Evolutionary conservation across 2,329 filamentous ascomycete genomes (phyloP), one percentile per base, ranked within the genome.

Genomic region (Stemphylium vesicarium): DNA sequence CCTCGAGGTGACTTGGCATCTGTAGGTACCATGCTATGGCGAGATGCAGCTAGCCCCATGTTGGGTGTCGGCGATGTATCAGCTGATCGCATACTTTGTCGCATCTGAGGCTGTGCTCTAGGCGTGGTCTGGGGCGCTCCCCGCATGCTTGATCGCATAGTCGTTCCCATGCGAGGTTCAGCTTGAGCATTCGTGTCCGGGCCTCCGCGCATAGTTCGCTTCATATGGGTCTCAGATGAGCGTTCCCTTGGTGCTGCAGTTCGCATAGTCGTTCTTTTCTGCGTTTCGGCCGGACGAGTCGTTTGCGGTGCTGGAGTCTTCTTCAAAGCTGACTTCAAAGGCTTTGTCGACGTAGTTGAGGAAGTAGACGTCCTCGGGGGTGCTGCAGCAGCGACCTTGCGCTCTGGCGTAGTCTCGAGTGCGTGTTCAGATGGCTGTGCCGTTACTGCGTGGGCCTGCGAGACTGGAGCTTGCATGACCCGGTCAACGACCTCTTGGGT

Each of bases 51-150:
- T 15, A 75, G 57, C 11, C 71, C 73, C 58, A 66, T 44, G 44
- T 65, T 29, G 35, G 64, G 60, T 44, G 71, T 60, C 4, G 62
- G 49, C 52, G 74, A 68, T 39, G 66, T 57, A 15, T 70, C 66
- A 47, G 62, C 60, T 29, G 58, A 71, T 22, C 82, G 79, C 74
- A 84, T 76, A 2, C 82, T 82, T 55, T 78, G 80, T 35, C 79
- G 80, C 51, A 86, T 75, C 7, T 65, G 63, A 9, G 66, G 55
- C n/a, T 64, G 61, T 45, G 53, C 26, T 18, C 56, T 52, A 3
- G 59, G 18, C 9, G 53, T 10, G 24, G 22, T 49, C n/a, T 49
- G 33, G 16, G 50, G 13, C n/a, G 49, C 26, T 18, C 58, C 58
- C n/a, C 77, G 69, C 76, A 79, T 77, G 12, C 71, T 75, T 8